These are phyloP conservation scores for Populus hybrid DNA, from an alignment of 441 rosid genomes.

Conservation along the genomic window DNA sequence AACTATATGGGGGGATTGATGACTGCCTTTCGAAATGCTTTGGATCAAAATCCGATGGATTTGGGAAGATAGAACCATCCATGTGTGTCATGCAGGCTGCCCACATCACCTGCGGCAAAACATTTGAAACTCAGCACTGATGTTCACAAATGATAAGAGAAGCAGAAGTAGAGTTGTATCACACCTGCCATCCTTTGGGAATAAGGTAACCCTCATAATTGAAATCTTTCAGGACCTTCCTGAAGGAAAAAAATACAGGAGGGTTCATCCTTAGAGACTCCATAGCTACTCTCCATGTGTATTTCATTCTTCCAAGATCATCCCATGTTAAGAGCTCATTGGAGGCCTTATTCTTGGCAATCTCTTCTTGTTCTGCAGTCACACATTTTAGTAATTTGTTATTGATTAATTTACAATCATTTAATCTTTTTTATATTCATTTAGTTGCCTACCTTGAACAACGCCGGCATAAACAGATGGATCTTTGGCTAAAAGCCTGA, in stretches of 20 bases:
- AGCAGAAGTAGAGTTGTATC: too few relatives aligned
- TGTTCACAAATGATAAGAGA: too few relatives aligned
- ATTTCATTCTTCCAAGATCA: conserved; percentile 32
- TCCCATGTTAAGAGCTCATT: conserved; percentile 26
- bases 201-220: conserved; percentile 14
- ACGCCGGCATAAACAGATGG: conserved; percentile 15
- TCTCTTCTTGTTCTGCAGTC: conserved; percentile 28
- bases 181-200: too few relatives aligned
- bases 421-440: too few relatives aligned
- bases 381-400: not conserved
- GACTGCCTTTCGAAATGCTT: conserved; percentile 24
- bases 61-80: conserved; percentile 22
- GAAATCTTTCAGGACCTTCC: conserved; percentile 26
- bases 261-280: conserved; percentile 34
- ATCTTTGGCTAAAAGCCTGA: conserved; percentile 23
- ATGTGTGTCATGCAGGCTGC: conserved; percentile 27
- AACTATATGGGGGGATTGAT: conserved; percentile 16
- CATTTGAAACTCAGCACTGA: not conserved
- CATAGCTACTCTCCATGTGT: conserved; percentile 36
- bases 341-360: conserved; percentile 16
- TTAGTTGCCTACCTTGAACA: conserved; percentile 22
- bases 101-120: conserved; percentile 21
- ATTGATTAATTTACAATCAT: too few relatives aligned
- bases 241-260: conserved; percentile 24
- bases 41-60: conserved; percentile 28